Evolutionary conservation across 208 protist genomes (phyloP).

Genomic region (Leishmania aethiopica): DNA sequence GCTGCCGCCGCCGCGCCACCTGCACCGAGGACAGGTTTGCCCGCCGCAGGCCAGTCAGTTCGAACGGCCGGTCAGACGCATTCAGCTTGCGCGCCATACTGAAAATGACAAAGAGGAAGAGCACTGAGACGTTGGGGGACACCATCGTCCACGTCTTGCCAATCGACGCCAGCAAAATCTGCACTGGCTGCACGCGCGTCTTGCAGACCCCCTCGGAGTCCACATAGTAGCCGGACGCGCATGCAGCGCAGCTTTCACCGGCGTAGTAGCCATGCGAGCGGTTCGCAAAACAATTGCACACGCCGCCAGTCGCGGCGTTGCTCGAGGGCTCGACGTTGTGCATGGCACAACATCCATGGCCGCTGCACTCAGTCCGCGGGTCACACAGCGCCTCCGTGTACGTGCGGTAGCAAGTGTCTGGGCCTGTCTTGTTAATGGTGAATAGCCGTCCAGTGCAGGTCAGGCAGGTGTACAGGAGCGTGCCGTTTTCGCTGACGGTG

Average conservation of each 20-base stretch:
- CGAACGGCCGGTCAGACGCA: conserved; percentile 67
- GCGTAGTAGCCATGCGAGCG: conserved; percentile 49
- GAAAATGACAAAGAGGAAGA: conserved; percentile 73
- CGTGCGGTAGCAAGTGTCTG: conserved; percentile 18
- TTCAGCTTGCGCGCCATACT: conserved; percentile 59
- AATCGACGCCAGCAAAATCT: conserved; percentile 67
- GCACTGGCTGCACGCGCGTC: conserved; percentile 29
- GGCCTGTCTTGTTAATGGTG: conserved; percentile 34
- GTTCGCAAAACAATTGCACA: conserved; percentile 55
- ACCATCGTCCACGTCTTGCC: conserved; percentile 85
- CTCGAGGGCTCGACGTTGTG: not conserved
- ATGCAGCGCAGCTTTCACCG: conserved; percentile 34
- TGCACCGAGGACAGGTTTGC: conserved; percentile 76
- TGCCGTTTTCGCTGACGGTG: conserved; percentile 11
- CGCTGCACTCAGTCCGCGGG: conserved; percentile 38
- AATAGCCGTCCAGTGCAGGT: conserved; percentile 63
- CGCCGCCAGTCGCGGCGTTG: not conserved
- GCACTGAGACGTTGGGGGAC: conserved; percentile 70
- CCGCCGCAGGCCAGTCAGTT: conserved; percentile 64
- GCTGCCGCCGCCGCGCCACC: conserved; percentile 60
- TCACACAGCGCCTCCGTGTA: conserved; percentile 30
- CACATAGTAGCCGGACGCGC: conserved; percentile 36
- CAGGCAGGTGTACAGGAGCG: conserved; percentile 41
- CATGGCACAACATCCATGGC: conserved; percentile 62
- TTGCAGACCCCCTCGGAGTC: conserved; percentile 26